Evolutionary conservation across 2,329 filamentous ascomycete species (phyloP).

Genomic region (Xylariaceae sp.): DNA sequence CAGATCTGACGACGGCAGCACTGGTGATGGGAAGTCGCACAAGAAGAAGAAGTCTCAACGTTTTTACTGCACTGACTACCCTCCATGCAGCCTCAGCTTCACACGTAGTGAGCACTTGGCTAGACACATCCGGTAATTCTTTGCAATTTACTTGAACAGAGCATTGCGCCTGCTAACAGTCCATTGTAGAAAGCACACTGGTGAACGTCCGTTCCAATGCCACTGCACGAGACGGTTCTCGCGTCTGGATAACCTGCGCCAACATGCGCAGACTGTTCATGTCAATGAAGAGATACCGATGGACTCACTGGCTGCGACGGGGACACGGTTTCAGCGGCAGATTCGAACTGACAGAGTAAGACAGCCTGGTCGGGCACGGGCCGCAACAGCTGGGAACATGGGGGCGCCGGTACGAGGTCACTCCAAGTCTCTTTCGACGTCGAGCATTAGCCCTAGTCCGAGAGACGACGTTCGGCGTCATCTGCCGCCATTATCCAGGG

Average conservation of each 20-base stretch:
- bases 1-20: slow-evolving; percentile 60
- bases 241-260: slow-evolving; percentile 85
- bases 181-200: slow-evolving; percentile 78
- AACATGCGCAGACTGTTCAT: slow-evolving; percentile 96
- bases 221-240: slow-evolving; percentile 93
- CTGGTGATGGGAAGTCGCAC: slow-evolving; percentile 61
- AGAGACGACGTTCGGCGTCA: slow-evolving; percentile 63
- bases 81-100: slow-evolving; percentile 90
- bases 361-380: slow-evolving; percentile 66
- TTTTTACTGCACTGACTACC: slow-evolving; percentile 94
- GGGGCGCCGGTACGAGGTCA: slow-evolving; percentile 70
- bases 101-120: slow-evolving; percentile 93
- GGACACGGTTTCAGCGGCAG: slow-evolving; percentile 86
- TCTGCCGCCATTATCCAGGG: slow-evolving; percentile 79
- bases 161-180: slow-evolving; percentile 23
- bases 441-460: slow-evolving; percentile 71
- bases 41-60: slow-evolving; percentile 97
- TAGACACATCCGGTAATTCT: slow-evolving; percentile 76
- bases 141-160: slow-evolving; percentile 2
- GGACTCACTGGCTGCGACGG: slow-evolving; percentile 87
- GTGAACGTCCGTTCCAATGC: slow-evolving; percentile 92
- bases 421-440: slow-evolving; percentile 78
- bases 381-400: slow-evolving; percentile 71
- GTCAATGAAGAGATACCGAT: slow-evolving; percentile 95
- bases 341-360: slow-evolving; percentile 81